Base-by-base conservation (phyloP, 2,329 filamentous ascomycete genomes). In the Apiospora sp. region DNA sequence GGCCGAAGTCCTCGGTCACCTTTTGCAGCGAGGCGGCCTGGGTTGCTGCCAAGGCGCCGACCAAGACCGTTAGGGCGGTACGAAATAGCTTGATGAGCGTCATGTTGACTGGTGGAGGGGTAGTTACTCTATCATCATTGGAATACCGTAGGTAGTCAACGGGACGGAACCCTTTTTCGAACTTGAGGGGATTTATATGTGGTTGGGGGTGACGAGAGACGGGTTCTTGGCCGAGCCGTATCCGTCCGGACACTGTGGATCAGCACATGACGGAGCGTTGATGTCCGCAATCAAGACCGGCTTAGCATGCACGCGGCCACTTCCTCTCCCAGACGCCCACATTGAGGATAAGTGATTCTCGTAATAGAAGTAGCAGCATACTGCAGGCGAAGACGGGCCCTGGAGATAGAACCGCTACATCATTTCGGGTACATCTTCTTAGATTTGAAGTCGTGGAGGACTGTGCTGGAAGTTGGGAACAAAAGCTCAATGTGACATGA, bases 1-100 rank as follows among this genome's bases (percentile, higher is more conserved):
- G 82, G 19, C 81, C 81, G 74, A 86, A 81, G 77, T 79, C 71
- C 68, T 74, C 72, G 44, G 78, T 77, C 5, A 81, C 74, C 73
- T 78, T 76, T 71, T 77, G 77, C 46, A 79, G 79, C 13, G 78
- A 78, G 48, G 80, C 80, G 22, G 76, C 72, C 2, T 37, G 46
- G 58, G 46, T 46, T 8, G 30, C 14, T 3, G 16, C 54, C 16
- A n/a, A 4, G 30, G 6, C 16, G 6, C 30, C 30, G 16, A 16
- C 30, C 16, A 61, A 30, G 30, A 61, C 16, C 7, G 19, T 12
- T 16, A 37, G 54, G 19, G 30, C 16, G 4, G 16, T 12, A 10
- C 7, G 54, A 12, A 61, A 16, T 37, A 6, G 2, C 7, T n/a
- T 37, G 16, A 61, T 5, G 16, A 37, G 8, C 30, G 16, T 37